Conservation (phyloP, 73 alveolate genomes). For the Paramecium tetraurelia region DNA sequence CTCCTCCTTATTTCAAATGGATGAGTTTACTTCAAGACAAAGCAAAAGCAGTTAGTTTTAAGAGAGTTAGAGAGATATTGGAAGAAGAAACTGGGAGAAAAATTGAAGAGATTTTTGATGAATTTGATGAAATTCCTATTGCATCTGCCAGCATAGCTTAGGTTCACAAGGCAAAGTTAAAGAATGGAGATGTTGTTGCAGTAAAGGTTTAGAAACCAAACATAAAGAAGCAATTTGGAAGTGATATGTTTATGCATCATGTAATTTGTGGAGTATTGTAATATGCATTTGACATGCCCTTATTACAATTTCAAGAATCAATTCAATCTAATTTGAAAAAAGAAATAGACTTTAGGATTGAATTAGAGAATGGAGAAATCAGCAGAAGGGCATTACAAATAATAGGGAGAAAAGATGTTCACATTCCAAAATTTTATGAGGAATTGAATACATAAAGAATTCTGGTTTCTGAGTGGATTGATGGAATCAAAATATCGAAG, state of each 20-base stretch:
- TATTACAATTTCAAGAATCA: slow-evolving; percentile 43
- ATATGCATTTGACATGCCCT: slow-evolving; percentile 54
- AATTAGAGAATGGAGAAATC: slow-evolving; percentile 67
- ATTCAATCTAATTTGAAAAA: slow-evolving; percentile 64
- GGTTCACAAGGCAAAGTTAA: slow-evolving; percentile 78
- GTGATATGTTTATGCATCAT: slow-evolving; percentile 71
- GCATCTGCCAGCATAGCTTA: slow-evolving; percentile 86
- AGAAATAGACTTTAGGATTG: slow-evolving; percentile 74
- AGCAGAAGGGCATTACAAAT: slow-evolving; percentile 49
- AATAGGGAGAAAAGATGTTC: slow-evolving; percentile 61
- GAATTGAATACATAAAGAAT: slow-evolving; percentile 46
- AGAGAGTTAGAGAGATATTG: slow-evolving; percentile 35
- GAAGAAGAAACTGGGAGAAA: slow-evolving; percentile 64
- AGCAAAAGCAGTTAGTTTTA: slow-evolving; percentile 58
- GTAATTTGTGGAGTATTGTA: slow-evolving; percentile 28
- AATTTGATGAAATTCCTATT: slow-evolving; percentile 69
- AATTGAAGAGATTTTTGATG: slow-evolving; percentile 71
- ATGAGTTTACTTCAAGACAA: slow-evolving; percentile 50
- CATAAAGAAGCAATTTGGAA: slow-evolving; percentile 63
- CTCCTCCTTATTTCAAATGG: slow-evolving; percentile 63
- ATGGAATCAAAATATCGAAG: slow-evolving; percentile 74
- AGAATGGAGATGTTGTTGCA: slow-evolving; percentile 78
- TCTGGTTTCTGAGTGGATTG: slow-evolving; percentile 73
- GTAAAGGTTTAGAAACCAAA: slow-evolving; percentile 76
- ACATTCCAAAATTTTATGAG: slow-evolving; percentile 57